Evolutionary conservation across 148 eudicot species (phyloP), one percentile per base, ranked within the genome.

Genomic region (Chenopodium quinoa): DNA sequence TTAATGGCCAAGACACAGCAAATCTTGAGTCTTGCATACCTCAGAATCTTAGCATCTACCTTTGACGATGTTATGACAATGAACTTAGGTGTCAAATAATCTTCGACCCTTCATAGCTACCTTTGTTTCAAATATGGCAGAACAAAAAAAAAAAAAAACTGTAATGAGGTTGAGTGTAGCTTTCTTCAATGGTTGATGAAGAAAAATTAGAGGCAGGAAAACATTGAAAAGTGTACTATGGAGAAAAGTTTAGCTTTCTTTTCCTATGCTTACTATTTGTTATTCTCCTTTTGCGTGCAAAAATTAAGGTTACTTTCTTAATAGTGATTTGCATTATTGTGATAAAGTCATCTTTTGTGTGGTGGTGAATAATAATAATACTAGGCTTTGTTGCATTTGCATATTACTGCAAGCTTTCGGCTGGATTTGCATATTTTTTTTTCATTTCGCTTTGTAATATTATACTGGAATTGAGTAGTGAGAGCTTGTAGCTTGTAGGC

Each of bases 391-490:
- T 10, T 48, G 74, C 64, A 50, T 17, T 27, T 48, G 14, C 23
- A 19, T 19, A 10, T 20, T 31, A 31, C 20, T 32, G 8, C 9
- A 31, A 63, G 64, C 81, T 82, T 82, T 78, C 73, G 84, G 84
- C 81, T 63, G 16, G 1, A 64, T 32, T 78, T 46, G 65, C 52
- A 46, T 27, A 27, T 27, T 27, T 44, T 73, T 44, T 73, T 56
- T 32, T 47, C 50, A 56, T 78, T 46, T 27, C 27, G 27, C 27
- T 27, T 27, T 27, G 27, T 27, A 27, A 64, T 75, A 58, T 20
- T 60, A 34, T 58, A 29, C 27, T 75, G 47, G 9, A 27, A 52
- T 4, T 71, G 50, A 71, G 11, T 23, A 50, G 27, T 17, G n/a
- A 27, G 0, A 76, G n/a, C 44, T 69, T 31, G 64, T 69, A 69